These are phyloP conservation scores for Plasmodium inui DNA, from an alignment of 169 alveolate genomes.

Conservation along the genomic window DNA sequence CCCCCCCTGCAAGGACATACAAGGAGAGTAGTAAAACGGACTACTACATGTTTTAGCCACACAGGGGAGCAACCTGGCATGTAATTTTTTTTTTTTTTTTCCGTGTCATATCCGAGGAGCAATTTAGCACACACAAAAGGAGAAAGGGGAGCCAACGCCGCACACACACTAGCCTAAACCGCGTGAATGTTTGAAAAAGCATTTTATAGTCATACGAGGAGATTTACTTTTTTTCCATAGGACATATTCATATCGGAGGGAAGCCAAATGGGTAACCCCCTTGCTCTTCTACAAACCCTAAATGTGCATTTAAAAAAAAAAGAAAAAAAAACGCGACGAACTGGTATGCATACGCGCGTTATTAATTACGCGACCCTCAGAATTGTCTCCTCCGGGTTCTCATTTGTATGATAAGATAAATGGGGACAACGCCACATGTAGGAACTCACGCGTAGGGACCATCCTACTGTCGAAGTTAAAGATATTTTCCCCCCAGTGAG, in stretches of 20 bases:
- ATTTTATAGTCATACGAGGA: not conserved
- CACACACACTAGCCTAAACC: not conserved
- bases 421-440: not conserved
- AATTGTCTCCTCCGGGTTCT: not conserved
- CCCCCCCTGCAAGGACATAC: not conserved
- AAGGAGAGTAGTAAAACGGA: not conserved
- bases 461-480: not conserved
- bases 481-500: not conserved
- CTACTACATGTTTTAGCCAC: not conserved
- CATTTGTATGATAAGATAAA: not conserved
- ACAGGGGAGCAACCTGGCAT: not conserved
- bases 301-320: slow-evolving; percentile 1
- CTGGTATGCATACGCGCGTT: not conserved
- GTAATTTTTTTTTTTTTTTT: not conserved
- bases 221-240: not conserved
- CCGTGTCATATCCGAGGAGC: not conserved
- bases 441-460: not conserved
- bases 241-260: not conserved
- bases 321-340: not conserved
- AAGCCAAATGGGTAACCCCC: not conserved
- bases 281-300: not conserved
- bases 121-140: not conserved
- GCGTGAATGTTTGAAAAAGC: not conserved
- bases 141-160: not conserved
- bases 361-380: not conserved